Evolutionary conservation across 2,329 filamentous ascomycete genomes (phyloP).

Genomic region (Ceratocystis colombiana): DNA sequence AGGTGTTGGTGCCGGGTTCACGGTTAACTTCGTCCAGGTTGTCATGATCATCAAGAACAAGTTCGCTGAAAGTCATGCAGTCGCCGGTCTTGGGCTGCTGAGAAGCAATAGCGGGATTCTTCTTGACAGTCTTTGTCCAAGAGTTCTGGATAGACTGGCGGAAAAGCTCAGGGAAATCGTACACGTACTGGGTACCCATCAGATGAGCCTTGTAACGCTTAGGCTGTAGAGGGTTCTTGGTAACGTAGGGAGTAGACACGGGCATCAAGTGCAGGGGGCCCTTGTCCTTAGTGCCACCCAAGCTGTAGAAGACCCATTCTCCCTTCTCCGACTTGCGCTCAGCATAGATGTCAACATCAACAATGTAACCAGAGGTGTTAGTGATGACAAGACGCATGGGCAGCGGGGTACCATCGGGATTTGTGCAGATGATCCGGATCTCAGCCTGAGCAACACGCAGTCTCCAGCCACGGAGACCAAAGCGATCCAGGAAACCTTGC

Average conservation of each 20-base stretch:
- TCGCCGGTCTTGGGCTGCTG: constrained; percentile 79
- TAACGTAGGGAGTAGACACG: constrained; percentile 85
- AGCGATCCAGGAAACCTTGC: constrained; percentile 90
- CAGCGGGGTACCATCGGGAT: constrained; percentile 70
- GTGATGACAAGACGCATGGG: constrained; percentile 93
- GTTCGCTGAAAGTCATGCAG: constrained; percentile 86
- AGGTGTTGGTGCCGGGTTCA: constrained; percentile 87
- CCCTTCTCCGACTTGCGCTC: constrained; percentile 97
- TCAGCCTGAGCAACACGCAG: constrained; percentile 94
- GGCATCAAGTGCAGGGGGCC: constrained; percentile 89
- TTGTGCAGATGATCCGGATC: constrained; percentile 96
- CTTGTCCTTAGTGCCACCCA: constrained; percentile 88
- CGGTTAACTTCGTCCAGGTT: constrained; percentile 86
- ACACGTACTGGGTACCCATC: constrained; percentile 98
- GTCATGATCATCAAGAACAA: constrained; percentile 89
- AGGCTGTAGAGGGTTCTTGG: constrained; percentile 96
- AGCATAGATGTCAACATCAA: constrained; percentile 93
- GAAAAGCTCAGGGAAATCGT: constrained; percentile 99
- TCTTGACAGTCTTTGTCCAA: constrained; percentile 68
- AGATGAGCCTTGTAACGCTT: constrained; percentile 99
- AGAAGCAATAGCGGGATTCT: constrained; percentile 61
- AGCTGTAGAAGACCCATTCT: constrained; percentile 97
- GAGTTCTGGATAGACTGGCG: constrained; percentile 93
- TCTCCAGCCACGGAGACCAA: constrained; percentile 88
- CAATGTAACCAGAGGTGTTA: constrained; percentile 96